Evolutionary conservation across 371 early-diverging fungal species (phyloP).

Genomic region (Batrachochytrium dendrobatidis): DNA sequence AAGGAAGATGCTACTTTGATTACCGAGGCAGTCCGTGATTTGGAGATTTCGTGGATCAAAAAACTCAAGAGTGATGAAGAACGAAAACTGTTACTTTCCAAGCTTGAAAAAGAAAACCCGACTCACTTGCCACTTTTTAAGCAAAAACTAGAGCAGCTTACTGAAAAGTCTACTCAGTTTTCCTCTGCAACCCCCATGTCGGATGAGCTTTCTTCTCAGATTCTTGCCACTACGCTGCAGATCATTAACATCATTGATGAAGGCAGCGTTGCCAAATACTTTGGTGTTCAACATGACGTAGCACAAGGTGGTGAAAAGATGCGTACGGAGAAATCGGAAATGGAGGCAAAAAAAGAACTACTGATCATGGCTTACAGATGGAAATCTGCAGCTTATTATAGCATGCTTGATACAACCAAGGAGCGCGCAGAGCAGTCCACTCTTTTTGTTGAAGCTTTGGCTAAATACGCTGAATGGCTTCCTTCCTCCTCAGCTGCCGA

Average conservation of each 20-base stretch:
- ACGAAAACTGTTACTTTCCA: slow-evolving; percentile 47
- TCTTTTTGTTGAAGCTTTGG: slow-evolving; percentile 20
- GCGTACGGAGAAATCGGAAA: slow-evolving; percentile 56
- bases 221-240: slow-evolving; percentile 45
- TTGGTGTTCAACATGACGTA: slow-evolving; percentile 50
- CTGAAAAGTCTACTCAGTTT: slow-evolving; percentile 47
- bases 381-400: slow-evolving; percentile 10
- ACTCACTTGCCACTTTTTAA: slow-evolving; percentile 42
- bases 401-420: background rate
- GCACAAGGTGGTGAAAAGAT: slow-evolving; percentile 33
- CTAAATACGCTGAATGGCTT: slow-evolving; percentile 22
- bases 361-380: slow-evolving; percentile 55
- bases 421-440: background rate
- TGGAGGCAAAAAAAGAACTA: slow-evolving; percentile 59
- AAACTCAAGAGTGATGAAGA: slow-evolving; percentile 59
- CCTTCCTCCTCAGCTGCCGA: slow-evolving; percentile 40
- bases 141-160: slow-evolving; percentile 50
- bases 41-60: slow-evolving; percentile 71
- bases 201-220: background rate
- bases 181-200: slow-evolving; percentile 3
- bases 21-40: slow-evolving; percentile 64
- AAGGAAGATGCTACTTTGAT: slow-evolving; percentile 38
- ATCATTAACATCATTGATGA: slow-evolving; percentile 50
- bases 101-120: slow-evolving; percentile 51
- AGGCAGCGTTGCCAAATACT: slow-evolving; percentile 54